A percentile compares a stretch with the other conserved stretches of the same genome.
phyloP scores from a whole-genome alignment of 164 flowering plant genomes.

The Vitis riparia region DNA sequence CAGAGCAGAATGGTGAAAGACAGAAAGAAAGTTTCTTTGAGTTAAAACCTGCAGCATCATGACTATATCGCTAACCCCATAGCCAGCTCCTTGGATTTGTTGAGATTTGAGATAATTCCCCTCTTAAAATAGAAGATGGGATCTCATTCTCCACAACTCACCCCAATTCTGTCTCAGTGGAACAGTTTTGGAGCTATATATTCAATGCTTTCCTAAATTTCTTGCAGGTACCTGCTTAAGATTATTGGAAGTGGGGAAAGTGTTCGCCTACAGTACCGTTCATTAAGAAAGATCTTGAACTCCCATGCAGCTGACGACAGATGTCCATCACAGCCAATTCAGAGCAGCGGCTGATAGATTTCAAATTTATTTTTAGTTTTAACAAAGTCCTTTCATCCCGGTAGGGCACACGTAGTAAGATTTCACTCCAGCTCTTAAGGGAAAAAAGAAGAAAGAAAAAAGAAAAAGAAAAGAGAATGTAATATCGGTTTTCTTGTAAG shows the following conservation, averaged over 20 bases:
- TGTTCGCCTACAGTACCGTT: constrained; percentile 88
- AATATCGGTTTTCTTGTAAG: too few species aligned
- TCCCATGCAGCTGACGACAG: constrained; percentile 44
- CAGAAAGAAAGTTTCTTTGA: too few species aligned
- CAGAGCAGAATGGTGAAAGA: too few species aligned
- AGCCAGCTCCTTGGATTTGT: background rate
- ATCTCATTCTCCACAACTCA: background rate
- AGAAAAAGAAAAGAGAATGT: too few species aligned
- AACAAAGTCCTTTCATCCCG: background rate
- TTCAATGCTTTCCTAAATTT: background rate
- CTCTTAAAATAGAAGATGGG: background rate
- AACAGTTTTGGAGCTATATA: too few species aligned
- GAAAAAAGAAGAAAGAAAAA: background rate
- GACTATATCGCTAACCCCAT: background rate
- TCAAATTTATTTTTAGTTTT: background rate
- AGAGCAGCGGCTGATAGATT: constrained; percentile 41
- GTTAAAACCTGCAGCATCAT: too few species aligned
- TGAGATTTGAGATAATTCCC: background rate
- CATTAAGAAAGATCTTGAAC: constrained; percentile 53
- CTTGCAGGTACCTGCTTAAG: constrained; percentile 77
- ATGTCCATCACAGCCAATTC: constrained; percentile 45
- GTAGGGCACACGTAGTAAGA: background rate
- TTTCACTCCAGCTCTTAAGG: background rate
- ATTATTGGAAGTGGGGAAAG: constrained; percentile 83
- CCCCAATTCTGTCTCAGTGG: background rate